Percentiles rank a stretch among this genome's conserved stretches.
Conservation (phyloP, 768 basidiomycete species). For the Lactarius hatsudake region DNA sequence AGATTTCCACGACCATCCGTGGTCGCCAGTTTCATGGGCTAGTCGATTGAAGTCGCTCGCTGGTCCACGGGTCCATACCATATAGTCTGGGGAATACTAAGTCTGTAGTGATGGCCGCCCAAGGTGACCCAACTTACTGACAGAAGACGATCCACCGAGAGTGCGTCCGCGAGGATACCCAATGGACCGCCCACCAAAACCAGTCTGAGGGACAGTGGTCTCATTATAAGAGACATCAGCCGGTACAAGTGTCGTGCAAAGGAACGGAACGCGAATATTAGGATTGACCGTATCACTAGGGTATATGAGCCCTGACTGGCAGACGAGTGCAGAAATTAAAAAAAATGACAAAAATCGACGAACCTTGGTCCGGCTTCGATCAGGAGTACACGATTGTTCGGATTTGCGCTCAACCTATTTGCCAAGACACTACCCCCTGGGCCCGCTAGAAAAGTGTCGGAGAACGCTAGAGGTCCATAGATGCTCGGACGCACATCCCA, state of each 20-base stretch:
- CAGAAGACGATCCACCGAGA: constrained; percentile 25
- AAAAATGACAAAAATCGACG: no score
- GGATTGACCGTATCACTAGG: no score
- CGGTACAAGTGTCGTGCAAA: no score
- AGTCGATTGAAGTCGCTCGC: constrained; percentile 27
- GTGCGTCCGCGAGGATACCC: constrained; percentile 25
- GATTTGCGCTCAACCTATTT: neutral
- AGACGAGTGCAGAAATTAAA: no score
- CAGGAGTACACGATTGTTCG: no score
- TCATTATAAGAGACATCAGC: constrained; percentile 17
- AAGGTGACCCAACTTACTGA: constrained; percentile 23
- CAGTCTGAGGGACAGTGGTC: constrained; percentile 25
- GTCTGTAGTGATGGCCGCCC: neutral
- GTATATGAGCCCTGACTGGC: no score
- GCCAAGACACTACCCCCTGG: no score
- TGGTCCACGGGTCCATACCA: constrained; percentile 25
- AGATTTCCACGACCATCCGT: constrained; percentile 29
- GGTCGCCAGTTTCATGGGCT: constrained; percentile 22
- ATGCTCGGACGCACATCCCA: neutral
- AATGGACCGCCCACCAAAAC: constrained; percentile 16
- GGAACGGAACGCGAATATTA: no score
- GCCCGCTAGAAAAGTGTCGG: no score
- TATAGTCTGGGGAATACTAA: constrained; percentile 4
- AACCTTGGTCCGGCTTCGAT: no score
- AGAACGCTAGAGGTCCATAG: no score